Conservation (phyloP, 2,329 filamentous ascomycete genomes). For the Fusarium denticulatum region DNA sequence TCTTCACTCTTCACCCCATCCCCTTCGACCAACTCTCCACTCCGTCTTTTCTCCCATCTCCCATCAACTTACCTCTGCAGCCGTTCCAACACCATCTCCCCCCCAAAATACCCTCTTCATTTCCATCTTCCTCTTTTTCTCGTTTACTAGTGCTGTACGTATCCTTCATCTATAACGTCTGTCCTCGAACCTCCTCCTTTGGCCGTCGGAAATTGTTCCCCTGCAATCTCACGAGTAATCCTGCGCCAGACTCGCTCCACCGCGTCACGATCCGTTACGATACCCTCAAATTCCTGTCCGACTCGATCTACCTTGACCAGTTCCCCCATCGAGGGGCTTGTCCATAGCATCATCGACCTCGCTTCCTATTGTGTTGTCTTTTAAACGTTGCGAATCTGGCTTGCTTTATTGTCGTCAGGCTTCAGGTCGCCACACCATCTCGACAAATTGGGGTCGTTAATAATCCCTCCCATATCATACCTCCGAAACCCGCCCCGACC, state of each 20-base stretch:
- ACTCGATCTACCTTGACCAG: slow-evolving; percentile 33
- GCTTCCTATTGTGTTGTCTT: slow-evolving; percentile 8
- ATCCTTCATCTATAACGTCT: slow-evolving; percentile 13
- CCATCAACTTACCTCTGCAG: slow-evolving; percentile 26
- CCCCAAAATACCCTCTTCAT: slow-evolving; percentile 22
- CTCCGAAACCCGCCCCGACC: slow-evolving; percentile 19
- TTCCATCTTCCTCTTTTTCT: slow-evolving; percentile 26
- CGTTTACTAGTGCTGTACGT: slow-evolving; percentile 25
- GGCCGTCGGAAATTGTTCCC: slow-evolving; percentile 11
- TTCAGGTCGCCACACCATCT: slow-evolving; percentile 36
- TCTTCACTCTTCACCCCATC: slow-evolving; percentile 32
- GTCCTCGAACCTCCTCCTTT: slow-evolving; percentile 23
- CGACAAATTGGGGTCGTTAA: slow-evolving; percentile 36
- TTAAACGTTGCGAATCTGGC: slow-evolving; percentile 25
- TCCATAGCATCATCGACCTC: slow-evolving; percentile 23
- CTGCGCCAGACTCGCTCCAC: slow-evolving; percentile 36
- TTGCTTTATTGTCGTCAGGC: slow-evolving; percentile 25
- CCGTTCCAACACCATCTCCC: slow-evolving; percentile 32
- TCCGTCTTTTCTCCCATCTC: slow-evolving; percentile 35
- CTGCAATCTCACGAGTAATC: slow-evolving; percentile 31
- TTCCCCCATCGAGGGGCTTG: slow-evolving; percentile 41
- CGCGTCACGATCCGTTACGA: slow-evolving; percentile 41
- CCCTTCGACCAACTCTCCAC: slow-evolving; percentile 21
- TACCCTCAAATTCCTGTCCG: slow-evolving; percentile 35
- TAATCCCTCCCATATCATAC: slow-evolving; percentile 34